Base-by-base conservation (phyloP, 805 yeast genomes). In the Saccharomycopsis capsularis region DNA sequence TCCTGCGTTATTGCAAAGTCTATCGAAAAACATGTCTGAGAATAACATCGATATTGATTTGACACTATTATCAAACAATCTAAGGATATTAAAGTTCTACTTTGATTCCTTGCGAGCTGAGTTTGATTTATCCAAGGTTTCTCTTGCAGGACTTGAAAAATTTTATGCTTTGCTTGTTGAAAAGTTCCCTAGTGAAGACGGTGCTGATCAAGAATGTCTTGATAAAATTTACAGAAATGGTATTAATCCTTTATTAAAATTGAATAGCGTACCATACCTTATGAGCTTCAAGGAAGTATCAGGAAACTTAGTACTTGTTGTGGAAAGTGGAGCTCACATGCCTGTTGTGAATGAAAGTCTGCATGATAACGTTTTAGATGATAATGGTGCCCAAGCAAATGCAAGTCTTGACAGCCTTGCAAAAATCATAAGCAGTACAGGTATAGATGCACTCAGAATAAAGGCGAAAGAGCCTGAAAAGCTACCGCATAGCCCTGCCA, bases 181-280 rank as follows among this genome's bases (percentile, higher is more conserved):
- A 13, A 29, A 29, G 13, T 29, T 29, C 13, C 13, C 32, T 29
- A 13, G 13, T 29, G 11, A 7, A 29, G 13, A 29, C n/a, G n/a
- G n/a, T 29, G 32, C 13, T 9, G 13, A 13, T 13, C 32, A 29
- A 29, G 7, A 7, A 29, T 29, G 13, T 29, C 13, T 13, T 29
- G 7, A 7, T 9, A 29, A 13, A 29, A 29, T 40, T 40, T 19
- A 44, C 25, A 6, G 9, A 11, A 44, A 44, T 25, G 47, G 47
- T n/a, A 4, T 44, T 5, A 44, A 36, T 35, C 47, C 47, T 3
- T 21, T 44, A 11, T 30, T 36, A 15, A 44, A 44, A 16, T 25
- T 44, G n/a, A 22, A 21, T 25, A 30, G 11, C n/a, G 9, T 29
- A 3, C 47, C 42, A 4, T 44, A 44, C 27, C 13, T 4, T 24